phyloP scores from a whole-genome alignment of 345 rosid genomes.

The Erucastrum elatum region DNA sequence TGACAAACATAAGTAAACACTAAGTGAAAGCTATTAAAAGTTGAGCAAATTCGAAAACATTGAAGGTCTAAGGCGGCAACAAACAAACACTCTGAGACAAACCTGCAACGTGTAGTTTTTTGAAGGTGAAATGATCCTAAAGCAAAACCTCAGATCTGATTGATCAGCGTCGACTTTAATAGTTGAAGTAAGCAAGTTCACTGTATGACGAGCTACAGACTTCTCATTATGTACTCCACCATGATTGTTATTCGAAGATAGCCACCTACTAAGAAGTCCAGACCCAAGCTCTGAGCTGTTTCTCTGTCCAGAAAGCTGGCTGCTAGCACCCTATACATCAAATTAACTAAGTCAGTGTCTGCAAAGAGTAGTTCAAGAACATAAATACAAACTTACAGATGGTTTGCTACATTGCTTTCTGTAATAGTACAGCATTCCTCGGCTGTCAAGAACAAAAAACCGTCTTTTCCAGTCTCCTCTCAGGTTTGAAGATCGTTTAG shows the following conservation, averaged over 20 bases:
- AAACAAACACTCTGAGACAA: constrained; percentile 32
- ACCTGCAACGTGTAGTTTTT: constrained; percentile 99
- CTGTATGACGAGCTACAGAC: constrained; percentile 98
- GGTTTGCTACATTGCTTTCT: constrained; percentile 86
- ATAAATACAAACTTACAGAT: constrained; percentile 62
- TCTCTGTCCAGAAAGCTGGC: constrained; percentile 82
- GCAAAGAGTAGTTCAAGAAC: constrained; percentile 8
- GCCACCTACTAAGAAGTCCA: constrained; percentile 95
- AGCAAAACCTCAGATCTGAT: constrained; percentile 97
- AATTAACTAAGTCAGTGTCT: not conserved
- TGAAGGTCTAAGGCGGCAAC: constrained; percentile 11
- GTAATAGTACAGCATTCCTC: constrained; percentile 97
- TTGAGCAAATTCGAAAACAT: constrained; percentile 12
- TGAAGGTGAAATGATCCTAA: constrained; percentile 95
- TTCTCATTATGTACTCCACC: constrained; percentile 98
- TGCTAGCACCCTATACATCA: constrained; percentile 62
- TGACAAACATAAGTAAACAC: constrained; percentile 61
- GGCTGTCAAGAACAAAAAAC: constrained; percentile 98
- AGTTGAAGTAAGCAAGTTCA: constrained; percentile 98
- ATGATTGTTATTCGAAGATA: constrained; percentile 90
- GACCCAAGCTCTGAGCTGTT: constrained; percentile 95
- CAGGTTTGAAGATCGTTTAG: constrained; percentile 91
- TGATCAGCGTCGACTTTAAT: constrained; percentile 97
- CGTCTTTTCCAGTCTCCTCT: constrained; percentile 99
- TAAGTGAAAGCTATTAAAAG: constrained; percentile 30